Conservation (phyloP, 495 filamentous ascomycete genomes). For the Xylaria intraflava region DNA sequence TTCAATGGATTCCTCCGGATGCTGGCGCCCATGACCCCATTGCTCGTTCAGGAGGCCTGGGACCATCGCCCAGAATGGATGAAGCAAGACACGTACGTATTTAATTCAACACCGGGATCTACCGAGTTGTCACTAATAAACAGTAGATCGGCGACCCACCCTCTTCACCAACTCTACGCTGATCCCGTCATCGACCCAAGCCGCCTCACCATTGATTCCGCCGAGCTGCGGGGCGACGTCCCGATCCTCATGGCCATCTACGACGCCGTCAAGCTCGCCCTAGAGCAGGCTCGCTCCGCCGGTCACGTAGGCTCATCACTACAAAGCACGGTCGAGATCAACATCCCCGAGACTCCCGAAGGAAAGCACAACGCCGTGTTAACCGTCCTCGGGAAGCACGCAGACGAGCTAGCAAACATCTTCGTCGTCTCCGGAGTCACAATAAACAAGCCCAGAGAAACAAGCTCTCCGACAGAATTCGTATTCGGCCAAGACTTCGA, state of each 20-base stretch:
- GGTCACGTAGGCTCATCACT: conserved; percentile 69
- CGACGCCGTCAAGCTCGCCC: conserved; percentile 59
- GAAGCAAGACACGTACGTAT: conserved; percentile 37
- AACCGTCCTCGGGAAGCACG: conserved; percentile 45
- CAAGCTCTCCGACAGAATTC: conserved; percentile 40
- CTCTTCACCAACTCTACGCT: conserved; percentile 36
- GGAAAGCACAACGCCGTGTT: conserved; percentile 8
- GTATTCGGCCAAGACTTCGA: conserved; percentile 50
- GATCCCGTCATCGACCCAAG: conserved; percentile 30
- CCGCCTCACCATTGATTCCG: conserved; percentile 25
- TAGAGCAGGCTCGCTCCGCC: conserved; percentile 57
- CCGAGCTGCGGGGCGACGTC: conserved; percentile 41
- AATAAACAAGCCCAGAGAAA: conserved; percentile 29
- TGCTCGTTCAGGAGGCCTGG: conserved; percentile 86
- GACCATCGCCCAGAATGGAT: conserved; percentile 61
- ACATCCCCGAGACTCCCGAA: conserved; percentile 20
- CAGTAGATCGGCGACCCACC: conserved; percentile 24
- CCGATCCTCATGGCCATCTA: conserved; percentile 51
- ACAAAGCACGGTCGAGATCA: conserved; percentile 57
- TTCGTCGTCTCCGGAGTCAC: conserved; percentile 71
- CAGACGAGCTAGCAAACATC: conserved; percentile 59
- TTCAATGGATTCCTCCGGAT: conserved; percentile 65
- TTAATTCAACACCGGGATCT: neutral
- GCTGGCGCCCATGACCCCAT: conserved; percentile 72
- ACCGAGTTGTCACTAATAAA: neutral